Percentiles rank a stretch among this genome's conserved stretches.
Conservation (phyloP, 371 early-diverging fungal genomes). For the Mucor plumbeus region DNA sequence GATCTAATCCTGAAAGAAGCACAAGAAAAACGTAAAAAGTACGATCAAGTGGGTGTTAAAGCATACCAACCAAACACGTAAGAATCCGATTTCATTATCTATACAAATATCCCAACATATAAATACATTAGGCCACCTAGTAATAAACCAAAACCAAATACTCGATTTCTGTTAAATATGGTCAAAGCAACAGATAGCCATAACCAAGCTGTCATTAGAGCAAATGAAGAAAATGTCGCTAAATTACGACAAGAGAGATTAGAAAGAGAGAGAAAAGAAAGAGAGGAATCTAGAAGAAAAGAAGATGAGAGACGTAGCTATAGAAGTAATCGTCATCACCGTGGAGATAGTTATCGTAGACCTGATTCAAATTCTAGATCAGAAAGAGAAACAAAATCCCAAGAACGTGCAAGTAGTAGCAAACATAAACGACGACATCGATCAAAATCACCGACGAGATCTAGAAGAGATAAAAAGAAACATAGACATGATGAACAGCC, state of each 20-base stretch:
- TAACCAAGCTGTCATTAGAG: conserved; percentile 68
- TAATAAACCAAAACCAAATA: conserved; percentile 30
- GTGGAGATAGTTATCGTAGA: not conserved
- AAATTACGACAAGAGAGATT: conserved; percentile 32
- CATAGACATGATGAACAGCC: conserved; percentile 5
- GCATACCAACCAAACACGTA: conserved; percentile 54
- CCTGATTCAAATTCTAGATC: not conserved
- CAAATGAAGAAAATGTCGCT: conserved; percentile 52
- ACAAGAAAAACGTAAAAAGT: conserved; percentile 47
- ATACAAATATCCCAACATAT: not conserved
- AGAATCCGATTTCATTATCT: not conserved
- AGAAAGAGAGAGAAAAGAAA: conserved; percentile 16
- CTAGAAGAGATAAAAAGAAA: conserved; percentile 6
- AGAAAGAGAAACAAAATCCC: not conserved
- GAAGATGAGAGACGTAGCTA: not conserved
- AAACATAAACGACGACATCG: conserved; percentile 13
- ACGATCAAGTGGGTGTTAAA: conserved; percentile 50
- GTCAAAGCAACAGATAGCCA: conserved; percentile 75
- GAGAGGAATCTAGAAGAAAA: conserved; percentile 2
- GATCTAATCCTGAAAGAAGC: conserved; percentile 71
- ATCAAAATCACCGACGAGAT: not conserved
- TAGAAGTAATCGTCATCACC: not conserved
- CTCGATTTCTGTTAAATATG: conserved; percentile 71
- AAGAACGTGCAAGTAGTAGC: not conserved
- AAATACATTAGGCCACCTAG: conserved; percentile 5